These are phyloP conservation scores for Sodiomyces alkalinus DNA, from an alignment of 2,329 filamentous ascomycete genomes.

Conservation along the genomic window DNA sequence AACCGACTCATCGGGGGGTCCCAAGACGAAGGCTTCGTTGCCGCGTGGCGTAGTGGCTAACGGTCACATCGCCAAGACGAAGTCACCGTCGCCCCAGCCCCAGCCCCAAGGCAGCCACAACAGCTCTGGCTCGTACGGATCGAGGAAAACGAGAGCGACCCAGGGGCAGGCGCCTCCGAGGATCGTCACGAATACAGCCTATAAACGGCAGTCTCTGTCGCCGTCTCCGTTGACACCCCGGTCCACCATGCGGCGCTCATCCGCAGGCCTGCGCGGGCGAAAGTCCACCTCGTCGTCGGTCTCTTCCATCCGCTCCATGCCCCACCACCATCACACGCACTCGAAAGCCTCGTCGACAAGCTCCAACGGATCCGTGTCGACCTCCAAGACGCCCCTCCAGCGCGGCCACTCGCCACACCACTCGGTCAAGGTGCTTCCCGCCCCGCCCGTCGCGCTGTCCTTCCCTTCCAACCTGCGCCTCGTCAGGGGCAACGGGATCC, in stretches of 20 bases:
- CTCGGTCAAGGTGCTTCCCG: conserved; percentile 88
- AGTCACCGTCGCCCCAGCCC: not conserved
- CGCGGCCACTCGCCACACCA: conserved; percentile 65
- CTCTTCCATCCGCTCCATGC: conserved; percentile 82
- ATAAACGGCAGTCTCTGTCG: conserved; percentile 67
- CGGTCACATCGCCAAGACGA: conserved; percentile 23
- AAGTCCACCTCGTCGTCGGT: conserved; percentile 95
- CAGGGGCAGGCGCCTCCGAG: no score
- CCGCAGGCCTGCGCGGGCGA: conserved; percentile 68
- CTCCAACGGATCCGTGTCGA: conserved; percentile 59
- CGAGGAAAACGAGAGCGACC: no score
- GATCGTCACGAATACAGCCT: conserved; percentile 25
- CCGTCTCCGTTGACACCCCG: conserved; percentile 80
- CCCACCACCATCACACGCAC: conserved; percentile 72
- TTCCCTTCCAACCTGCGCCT: conserved; percentile 82
- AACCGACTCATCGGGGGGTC: conserved; percentile 18
- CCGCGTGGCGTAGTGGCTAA: conserved; percentile 37
- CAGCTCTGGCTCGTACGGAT: conserved; percentile 11
- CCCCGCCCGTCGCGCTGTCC: conserved; percentile 57
- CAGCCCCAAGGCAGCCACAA: conserved; percentile 6
- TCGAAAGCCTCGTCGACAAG: conserved; percentile 92
- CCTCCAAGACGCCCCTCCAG: conserved; percentile 47
- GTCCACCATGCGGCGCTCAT: conserved; percentile 70
- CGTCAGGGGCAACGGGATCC: conserved; percentile 45
- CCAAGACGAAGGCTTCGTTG: conserved; percentile 25